These are phyloP conservation scores for Guadua angustifolia DNA, from an alignment of 176 grass and related monocot species.

Conservation along the genomic window DNA sequence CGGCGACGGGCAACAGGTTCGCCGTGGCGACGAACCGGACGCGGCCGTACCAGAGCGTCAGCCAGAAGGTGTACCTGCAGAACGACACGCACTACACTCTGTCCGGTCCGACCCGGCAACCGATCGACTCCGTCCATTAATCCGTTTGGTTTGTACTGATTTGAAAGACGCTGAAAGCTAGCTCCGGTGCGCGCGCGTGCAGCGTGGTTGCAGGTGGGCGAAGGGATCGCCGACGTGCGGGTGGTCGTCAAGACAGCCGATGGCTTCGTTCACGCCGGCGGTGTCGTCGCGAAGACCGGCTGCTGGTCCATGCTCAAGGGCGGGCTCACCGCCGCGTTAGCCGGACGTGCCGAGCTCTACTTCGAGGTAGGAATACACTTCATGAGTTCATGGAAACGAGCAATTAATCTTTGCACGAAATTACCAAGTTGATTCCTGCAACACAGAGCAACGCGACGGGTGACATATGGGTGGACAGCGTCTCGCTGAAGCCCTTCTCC, in stretches of 20 bases:
- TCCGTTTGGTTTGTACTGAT: neutral
- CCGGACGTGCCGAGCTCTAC: constrained; percentile 70
- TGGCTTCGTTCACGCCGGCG: constrained; percentile 59
- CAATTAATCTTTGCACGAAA: neutral
- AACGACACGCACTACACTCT: constrained; percentile 60
- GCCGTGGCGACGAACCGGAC: constrained; percentile 40
- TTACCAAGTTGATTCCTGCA: neutral
- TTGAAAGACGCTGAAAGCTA: neutral
- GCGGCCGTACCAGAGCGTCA: constrained; percentile 56
- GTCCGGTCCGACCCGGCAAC: constrained; percentile 39
- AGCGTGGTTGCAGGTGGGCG: constrained; percentile 79
- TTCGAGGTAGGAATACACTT: constrained; percentile 58
- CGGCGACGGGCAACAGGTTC: constrained; percentile 54
- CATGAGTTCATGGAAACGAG: neutral
- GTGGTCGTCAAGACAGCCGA: constrained; percentile 61
- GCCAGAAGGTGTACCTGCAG: constrained; percentile 65
- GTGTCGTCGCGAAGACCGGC: constrained; percentile 50
- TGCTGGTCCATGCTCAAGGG: constrained; percentile 99
- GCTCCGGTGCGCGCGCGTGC: neutral
- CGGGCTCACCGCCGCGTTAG: constrained; percentile 62
- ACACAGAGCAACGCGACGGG: constrained; percentile 64
- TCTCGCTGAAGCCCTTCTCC: constrained; percentile 76
- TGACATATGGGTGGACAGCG: constrained; percentile 80
- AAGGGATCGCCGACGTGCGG: constrained; percentile 53
- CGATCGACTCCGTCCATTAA: neutral